A percentile compares a stretch with the other conserved stretches of the same genome.
Conservation (phyloP, 352 stramenopile species). For the Pythium guiyangense region DNA sequence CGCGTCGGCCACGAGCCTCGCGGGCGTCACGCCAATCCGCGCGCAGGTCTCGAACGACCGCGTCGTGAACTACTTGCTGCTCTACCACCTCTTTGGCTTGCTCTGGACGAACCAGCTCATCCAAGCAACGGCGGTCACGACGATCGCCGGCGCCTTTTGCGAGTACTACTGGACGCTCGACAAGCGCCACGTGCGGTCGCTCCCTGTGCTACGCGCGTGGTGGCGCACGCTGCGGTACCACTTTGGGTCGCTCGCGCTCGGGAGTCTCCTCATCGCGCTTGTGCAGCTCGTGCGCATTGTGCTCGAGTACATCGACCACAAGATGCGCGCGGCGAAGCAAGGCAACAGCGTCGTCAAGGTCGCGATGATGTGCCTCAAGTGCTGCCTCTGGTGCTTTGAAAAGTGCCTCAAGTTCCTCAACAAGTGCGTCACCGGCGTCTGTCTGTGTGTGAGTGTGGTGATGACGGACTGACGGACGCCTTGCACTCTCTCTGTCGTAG, state of each 20-base stretch:
- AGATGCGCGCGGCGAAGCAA: slow-evolving; percentile 59
- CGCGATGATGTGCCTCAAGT: slow-evolving; percentile 86
- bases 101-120: slow-evolving; percentile 89
- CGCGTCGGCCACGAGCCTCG: slow-evolving; percentile 17
- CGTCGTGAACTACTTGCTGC: slow-evolving; percentile 72
- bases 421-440: slow-evolving; percentile 24
- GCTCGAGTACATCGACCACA: slow-evolving; percentile 81
- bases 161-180: slow-evolving; percentile 88
- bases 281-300: slow-evolving; percentile 70
- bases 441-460: neutral
- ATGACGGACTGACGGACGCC: neutral
- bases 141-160: slow-evolving; percentile 74
- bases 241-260: slow-evolving; percentile 84
- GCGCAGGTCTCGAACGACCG: slow-evolving; percentile 50
- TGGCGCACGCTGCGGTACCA: slow-evolving; percentile 75
- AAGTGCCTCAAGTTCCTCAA: slow-evolving; percentile 90
- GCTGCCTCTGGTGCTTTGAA: slow-evolving; percentile 86
- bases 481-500: no score
- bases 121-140: slow-evolving; percentile 65
- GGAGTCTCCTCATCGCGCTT: slow-evolving; percentile 82
- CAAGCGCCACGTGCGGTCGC: slow-evolving; percentile 47
- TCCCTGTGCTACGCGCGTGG: slow-evolving; percentile 50
- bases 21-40: slow-evolving; percentile 19
- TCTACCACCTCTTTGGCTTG: slow-evolving; percentile 81
- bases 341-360: slow-evolving; percentile 62